phyloP scores from a whole-genome alignment of 176 grass and related monocot species.

The Metroxylon sagu region DNA sequence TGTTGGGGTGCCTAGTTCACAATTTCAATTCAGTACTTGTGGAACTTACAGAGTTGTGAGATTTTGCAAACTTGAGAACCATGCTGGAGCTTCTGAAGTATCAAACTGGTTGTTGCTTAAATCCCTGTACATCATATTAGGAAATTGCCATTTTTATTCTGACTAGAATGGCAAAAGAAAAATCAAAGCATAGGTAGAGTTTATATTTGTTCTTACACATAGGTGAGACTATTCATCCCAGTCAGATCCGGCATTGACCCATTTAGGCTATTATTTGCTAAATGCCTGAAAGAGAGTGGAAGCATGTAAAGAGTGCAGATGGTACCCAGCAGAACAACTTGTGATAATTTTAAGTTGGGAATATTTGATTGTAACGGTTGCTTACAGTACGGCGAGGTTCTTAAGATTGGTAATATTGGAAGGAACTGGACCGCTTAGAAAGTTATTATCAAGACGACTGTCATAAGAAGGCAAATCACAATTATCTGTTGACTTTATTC shows the following conservation, averaged over 20 bases:
- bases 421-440: constrained; percentile 35
- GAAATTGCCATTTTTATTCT: not conserved
- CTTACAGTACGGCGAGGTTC: constrained; percentile 58
- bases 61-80: constrained; percentile 36
- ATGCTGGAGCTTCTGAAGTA: constrained; percentile 37
- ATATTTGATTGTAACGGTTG: constrained; percentile 2
- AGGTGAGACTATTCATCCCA: constrained; percentile 32
- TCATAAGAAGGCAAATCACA: constrained; percentile 5
- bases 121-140: constrained; percentile 35
- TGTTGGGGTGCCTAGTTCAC: no score
- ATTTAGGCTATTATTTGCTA: constrained; percentile 52
- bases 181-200: not conserved
- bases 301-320: constrained; percentile 5
- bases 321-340: not conserved
- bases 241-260: constrained; percentile 52
- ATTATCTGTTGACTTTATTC: constrained; percentile 13
- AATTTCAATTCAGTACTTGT: no score
- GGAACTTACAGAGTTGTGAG: constrained; percentile 65
- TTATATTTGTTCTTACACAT: constrained; percentile 39
- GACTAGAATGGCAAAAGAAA: not conserved
- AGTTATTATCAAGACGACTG: constrained; percentile 53
- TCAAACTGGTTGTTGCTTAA: constrained; percentile 76
- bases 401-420: constrained; percentile 33
- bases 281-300: constrained; percentile 39
- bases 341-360: not conserved